Evolutionary conservation across 768 basidiomycete species (phyloP), one percentile per base, ranked within the genome.

Genomic region (Gautieria morchelliformis): DNA sequence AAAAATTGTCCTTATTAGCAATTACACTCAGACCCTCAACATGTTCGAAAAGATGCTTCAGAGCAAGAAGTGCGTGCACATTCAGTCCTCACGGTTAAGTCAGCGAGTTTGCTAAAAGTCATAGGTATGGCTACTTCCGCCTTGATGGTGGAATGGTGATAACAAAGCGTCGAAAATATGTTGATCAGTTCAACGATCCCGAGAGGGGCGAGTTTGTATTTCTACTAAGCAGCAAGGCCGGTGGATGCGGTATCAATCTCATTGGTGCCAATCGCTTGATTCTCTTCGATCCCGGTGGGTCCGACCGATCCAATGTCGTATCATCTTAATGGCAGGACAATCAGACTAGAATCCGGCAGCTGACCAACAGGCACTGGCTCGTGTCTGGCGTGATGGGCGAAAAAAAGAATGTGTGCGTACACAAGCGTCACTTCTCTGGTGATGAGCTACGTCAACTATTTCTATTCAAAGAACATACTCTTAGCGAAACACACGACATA

Each of bases 341-440:
- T 7, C n/a, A 93, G 94, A 97, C 66, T 97, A 94, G 94, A 97
- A 97, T 65, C 94, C 94, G 24, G 95, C 95, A 10, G 92, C 94
- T 27, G 95, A 99, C 70, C 96, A 98, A 68, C 95, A 99, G 69
- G 95, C 95, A 8, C 78, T 99, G 5, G 95, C 95, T 45, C 92
- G 95, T 68, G 95, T 99, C 9, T 99, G 95, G 95, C 89, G 95
- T 73, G 95, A 99, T 66, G 95, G 95, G 0, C 95, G 98, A 70
- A 99, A 96, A 82, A 98, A 98, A 81, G 94, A 96, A 72, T 99
- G 95, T 93, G 66, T 53, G n/a, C n/a, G n/a, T n/a, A 95, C 64
- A 81, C 90, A 0, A 95, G 63, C 85, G 95, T 8, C 95, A 98
- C 70, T 99, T 97, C 73, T 92, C 93, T 3, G 66, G 87, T 52